A percentile compares a stretch with the other conserved stretches of the same genome.
Conservation (phyloP, 2,329 filamentous ascomycete genomes). For the Fusarium mangiferae region DNA sequence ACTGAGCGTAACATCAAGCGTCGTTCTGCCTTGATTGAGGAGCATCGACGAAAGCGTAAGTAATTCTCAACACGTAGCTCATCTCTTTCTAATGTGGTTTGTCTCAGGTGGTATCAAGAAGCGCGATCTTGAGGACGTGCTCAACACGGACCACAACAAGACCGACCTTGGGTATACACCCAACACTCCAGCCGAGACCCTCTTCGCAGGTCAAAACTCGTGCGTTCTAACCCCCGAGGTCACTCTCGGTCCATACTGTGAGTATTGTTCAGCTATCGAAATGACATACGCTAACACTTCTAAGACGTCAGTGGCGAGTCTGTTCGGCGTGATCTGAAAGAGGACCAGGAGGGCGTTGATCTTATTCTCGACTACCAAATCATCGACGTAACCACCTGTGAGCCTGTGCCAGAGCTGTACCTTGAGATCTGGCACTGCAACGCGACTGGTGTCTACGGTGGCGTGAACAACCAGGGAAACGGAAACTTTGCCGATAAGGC, state of each 20-base stretch:
- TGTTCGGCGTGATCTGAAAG: conserved; percentile 51
- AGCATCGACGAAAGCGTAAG: conserved; percentile 53
- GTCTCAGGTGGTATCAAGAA: conserved; percentile 31
- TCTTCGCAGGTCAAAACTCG: conserved; percentile 54
- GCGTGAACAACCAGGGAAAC: conserved; percentile 49
- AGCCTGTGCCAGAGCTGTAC: conserved; percentile 53
- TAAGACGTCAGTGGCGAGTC: conserved; percentile 46
- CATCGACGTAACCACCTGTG: conserved; percentile 56
- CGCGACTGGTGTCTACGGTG: conserved; percentile 58
- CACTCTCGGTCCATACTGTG: conserved; percentile 59
- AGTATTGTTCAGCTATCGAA: rapidly evolving
- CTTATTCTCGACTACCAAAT: conserved; percentile 57
- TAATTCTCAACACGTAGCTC: rapidly evolving
- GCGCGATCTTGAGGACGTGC: conserved; percentile 47
- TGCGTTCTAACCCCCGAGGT: conserved; percentile 62
- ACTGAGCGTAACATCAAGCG: conserved; percentile 56
- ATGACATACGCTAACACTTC: background rate
- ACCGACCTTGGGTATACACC: conserved; percentile 48
- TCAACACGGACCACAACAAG: conserved; percentile 52
- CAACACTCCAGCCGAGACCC: conserved; percentile 43
- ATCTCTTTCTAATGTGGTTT: background rate
- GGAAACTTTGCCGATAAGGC: conserved; percentile 55
- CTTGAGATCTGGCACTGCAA: conserved; percentile 60
- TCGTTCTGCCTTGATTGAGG: conserved; percentile 53
- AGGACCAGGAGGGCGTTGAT: conserved; percentile 53